A percentile compares a stretch with the other conserved stretches of the same genome.
phyloP scores from a whole-genome alignment of 805 yeast species.

The Kodamaea restingae region DNA sequence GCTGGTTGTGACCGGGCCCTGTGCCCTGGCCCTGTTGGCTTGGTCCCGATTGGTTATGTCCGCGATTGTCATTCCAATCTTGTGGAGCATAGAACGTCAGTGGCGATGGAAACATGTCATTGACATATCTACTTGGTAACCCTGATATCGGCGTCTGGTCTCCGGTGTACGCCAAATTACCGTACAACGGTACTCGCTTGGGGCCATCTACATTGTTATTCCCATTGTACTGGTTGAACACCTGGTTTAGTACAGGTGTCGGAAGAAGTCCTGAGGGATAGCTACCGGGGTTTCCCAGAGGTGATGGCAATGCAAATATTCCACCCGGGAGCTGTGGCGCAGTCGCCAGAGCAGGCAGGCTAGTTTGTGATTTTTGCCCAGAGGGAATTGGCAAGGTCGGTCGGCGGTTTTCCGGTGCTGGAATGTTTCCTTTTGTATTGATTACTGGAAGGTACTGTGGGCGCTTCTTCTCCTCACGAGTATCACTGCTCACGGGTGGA shows the following conservation, averaged over 20 bases:
- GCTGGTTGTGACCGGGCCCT: background rate
- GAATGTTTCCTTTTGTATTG: constrained; percentile 15
- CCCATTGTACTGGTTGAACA: constrained; percentile 18
- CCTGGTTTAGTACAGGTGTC: constrained; percentile 35
- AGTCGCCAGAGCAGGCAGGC: constrained; percentile 37
- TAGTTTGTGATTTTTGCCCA: constrained; percentile 36
- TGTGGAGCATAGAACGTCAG: constrained; percentile 62
- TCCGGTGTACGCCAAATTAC: constrained; percentile 21
- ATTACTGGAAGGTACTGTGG: constrained; percentile 14
- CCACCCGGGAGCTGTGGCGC: constrained; percentile 34
- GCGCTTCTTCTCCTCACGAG: constrained; percentile 6
- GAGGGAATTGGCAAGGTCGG: constrained; percentile 36
- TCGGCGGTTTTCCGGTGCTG: constrained; percentile 30
- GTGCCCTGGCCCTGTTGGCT: background rate
- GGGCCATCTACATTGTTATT: constrained; percentile 4
- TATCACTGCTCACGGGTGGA: background rate
- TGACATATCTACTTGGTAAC: constrained; percentile 65
- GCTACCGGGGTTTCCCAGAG: constrained; percentile 17
- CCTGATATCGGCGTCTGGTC: constrained; percentile 73
- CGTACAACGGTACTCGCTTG: constrained; percentile 8
- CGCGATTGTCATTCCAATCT: constrained; percentile 32
- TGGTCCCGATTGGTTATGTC: background rate
- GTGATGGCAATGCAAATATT: constrained; percentile 9
- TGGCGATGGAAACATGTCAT: constrained; percentile 78
- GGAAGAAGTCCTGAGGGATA: constrained; percentile 22